Conservation (phyloP, 805 yeast species). For the Suhomyces faveliae region DNA sequence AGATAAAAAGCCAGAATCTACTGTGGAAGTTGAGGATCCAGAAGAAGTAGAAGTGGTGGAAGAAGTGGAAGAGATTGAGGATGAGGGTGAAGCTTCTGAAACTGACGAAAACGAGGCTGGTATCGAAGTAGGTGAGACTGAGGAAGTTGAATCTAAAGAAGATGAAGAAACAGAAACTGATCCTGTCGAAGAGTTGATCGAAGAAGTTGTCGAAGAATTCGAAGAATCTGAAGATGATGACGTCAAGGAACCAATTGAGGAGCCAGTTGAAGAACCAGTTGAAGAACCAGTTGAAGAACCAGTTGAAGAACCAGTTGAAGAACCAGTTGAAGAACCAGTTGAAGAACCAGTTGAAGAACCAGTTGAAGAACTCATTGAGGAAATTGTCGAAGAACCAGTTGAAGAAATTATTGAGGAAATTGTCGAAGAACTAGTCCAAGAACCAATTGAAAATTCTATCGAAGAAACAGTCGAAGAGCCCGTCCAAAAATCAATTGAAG, state of each 20-base stretch:
- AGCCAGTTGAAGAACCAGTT: neutral
- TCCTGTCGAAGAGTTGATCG: constrained; percentile 3
- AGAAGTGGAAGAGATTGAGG: constrained; percentile 1
- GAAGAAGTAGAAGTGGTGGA: neutral
- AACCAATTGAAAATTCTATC: too few species aligned
- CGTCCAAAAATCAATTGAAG: constrained; percentile 2
- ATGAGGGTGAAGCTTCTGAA: constrained; percentile 7
- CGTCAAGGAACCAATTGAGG: too few species aligned
- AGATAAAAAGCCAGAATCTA: neutral
- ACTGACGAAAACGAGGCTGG: constrained; percentile 1
- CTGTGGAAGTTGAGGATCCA: neutral
- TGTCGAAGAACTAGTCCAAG: neutral
- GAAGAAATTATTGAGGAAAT: neutral
- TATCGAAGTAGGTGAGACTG: constrained; percentile 2
- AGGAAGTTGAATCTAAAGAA: constrained; percentile 6
- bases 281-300: neutral
- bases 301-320: neutral
- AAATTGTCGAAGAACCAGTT: neutral
- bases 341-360: neutral
- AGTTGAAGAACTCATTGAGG: neutral
- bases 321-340: neutral
- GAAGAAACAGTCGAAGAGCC: neutral
- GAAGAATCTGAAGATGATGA: neutral
- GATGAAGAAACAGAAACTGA: constrained; percentile 2
- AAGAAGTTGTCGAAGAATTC: constrained; percentile 8